Base-by-base conservation (phyloP, 805 yeast genomes). In the Candida easanensis region DNA sequence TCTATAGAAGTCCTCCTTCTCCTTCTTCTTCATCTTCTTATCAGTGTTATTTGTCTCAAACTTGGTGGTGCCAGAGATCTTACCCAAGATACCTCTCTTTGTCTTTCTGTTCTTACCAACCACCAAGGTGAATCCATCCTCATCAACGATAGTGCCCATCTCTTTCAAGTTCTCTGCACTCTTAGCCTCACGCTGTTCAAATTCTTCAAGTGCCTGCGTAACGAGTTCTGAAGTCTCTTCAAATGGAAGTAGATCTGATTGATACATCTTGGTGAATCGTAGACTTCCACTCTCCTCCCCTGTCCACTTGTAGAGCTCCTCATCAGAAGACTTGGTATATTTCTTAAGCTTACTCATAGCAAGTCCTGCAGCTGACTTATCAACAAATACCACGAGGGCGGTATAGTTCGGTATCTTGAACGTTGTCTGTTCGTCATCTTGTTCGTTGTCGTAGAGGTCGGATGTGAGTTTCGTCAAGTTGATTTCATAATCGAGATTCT, bases 111-210 rank as follows among this genome's bases (percentile, higher is more conserved):
- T 90, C 38, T 87, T 74, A 10, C 93, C 88, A 17, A 89, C 95
- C 34, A 90, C 98, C 57, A 86, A 68, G 1, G 96, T 88, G 66
- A 90, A 90, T 3, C 97, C 98, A 62, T 90, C 97, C 51, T 85
- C 97, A 62, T 90, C 98, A 3, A 89, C 93, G 25, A 77, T 56
- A 35, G 77, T 73, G 21, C 76, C 73, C 68, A 79, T 79, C 10
- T 70, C 70, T 42, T 73, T 72, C 38, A 82, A 62, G 37, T 74
- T 76, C 28, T 79, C 81, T 22, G 36, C 69, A 2, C 81, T 78
- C 46, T 74, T 78, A 48, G 73, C 73, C 61, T 91, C 98, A 21
- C 81, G 77, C 42, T 71, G 65, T 54, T 84, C 86, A 64, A 89
- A 91, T 10, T 77, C 77, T 22, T 64, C 65, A 71, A 91, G 73